Evolutionary conservation across 768 basidiomycete genomes (phyloP).

Genomic region (Rhodotorula babjevae): DNA sequence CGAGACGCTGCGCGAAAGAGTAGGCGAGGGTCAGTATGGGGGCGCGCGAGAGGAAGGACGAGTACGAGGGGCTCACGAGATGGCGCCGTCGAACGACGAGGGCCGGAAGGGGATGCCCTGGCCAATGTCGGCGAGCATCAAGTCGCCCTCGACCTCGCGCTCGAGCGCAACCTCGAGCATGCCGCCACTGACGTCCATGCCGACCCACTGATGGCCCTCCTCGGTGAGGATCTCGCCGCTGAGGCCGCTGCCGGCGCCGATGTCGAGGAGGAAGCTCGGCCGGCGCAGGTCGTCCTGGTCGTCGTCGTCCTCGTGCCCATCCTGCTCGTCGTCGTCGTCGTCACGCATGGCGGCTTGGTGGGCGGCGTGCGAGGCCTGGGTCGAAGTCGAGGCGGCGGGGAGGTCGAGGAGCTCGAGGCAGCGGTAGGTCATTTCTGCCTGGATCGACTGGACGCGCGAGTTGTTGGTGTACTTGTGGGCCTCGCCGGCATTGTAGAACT

Average conservation of each 20-base stretch:
- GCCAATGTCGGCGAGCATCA: conserved; percentile 95
- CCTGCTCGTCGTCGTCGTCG: no score
- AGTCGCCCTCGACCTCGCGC: conserved; percentile 88
- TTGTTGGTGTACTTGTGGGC: conserved; percentile 96
- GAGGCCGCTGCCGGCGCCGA: conserved; percentile 94
- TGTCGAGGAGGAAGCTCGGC: conserved; percentile 82
- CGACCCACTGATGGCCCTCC: conserved; percentile 86
- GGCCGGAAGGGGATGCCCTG: conserved; percentile 96
- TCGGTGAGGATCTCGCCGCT: conserved; percentile 95
- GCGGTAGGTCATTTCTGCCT: conserved; percentile 94
- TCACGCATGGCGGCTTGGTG: no score
- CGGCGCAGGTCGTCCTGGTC: conserved; percentile 51
- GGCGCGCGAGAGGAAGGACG: neutral
- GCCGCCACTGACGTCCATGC: conserved; percentile 88
- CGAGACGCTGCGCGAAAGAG: conserved; percentile 63
- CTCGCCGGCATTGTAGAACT: conserved; percentile 96
- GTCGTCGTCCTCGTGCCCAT: no score
- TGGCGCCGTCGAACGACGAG: conserved; percentile 95
- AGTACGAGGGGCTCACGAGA: conserved; percentile 60
- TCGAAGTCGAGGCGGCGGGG: conserved; percentile 46
- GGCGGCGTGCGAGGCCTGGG: no score
- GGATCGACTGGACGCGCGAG: conserved; percentile 95
- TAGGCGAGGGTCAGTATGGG: neutral
- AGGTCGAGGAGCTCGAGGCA: conserved; percentile 85
- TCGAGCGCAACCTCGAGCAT: conserved; percentile 98